Evolutionary conservation across 1,139 yeast genomes (phyloP).

Genomic region (Kodamaea plutei): DNA sequence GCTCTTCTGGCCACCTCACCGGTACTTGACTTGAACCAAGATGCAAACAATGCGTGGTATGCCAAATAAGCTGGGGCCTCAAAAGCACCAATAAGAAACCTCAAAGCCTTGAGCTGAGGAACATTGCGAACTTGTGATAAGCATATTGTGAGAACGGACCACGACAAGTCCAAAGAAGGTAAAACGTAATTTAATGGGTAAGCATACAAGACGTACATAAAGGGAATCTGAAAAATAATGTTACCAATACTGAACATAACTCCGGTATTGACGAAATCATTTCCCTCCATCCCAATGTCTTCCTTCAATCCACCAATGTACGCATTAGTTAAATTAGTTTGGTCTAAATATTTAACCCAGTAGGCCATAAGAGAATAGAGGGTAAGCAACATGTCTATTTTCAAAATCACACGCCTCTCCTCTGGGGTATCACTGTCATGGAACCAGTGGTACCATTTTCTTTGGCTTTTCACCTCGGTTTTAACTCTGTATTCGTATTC

Average conservation of each 20-base stretch:
- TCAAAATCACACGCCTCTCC: conserved; percentile 52
- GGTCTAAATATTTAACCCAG: conserved; percentile 70
- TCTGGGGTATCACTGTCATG: conserved; percentile 53
- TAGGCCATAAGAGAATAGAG: conserved; percentile 59
- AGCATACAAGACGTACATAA: conserved; percentile 40
- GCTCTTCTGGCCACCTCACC: conserved; percentile 59
- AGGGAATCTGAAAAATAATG: conserved; percentile 52
- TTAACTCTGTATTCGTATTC: conserved; percentile 56
- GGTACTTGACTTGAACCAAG: conserved; percentile 50
- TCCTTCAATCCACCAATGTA: conserved; percentile 64
- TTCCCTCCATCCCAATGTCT: conserved; percentile 58
- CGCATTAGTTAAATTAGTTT: conserved; percentile 59
- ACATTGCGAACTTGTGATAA: conserved; percentile 45
- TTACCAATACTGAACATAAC: conserved; percentile 57
- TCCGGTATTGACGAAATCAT: conserved; percentile 59
- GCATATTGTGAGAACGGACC: conserved; percentile 65
- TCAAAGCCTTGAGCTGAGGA: conserved; percentile 48
- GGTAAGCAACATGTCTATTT: conserved; percentile 58
- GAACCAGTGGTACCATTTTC: conserved; percentile 65
- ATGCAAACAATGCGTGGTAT: conserved; percentile 57
- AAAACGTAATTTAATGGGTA: conserved; percentile 53
- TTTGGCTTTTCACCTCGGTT: conserved; percentile 27
- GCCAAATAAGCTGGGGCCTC: conserved; percentile 61
- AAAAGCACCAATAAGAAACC: conserved; percentile 60
- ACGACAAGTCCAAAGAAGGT: conserved; percentile 56